Evolutionary conservation across 345 rosid genomes (phyloP), one percentile per base, ranked within the genome.

Genomic region (Rubroshorea leprosula): DNA sequence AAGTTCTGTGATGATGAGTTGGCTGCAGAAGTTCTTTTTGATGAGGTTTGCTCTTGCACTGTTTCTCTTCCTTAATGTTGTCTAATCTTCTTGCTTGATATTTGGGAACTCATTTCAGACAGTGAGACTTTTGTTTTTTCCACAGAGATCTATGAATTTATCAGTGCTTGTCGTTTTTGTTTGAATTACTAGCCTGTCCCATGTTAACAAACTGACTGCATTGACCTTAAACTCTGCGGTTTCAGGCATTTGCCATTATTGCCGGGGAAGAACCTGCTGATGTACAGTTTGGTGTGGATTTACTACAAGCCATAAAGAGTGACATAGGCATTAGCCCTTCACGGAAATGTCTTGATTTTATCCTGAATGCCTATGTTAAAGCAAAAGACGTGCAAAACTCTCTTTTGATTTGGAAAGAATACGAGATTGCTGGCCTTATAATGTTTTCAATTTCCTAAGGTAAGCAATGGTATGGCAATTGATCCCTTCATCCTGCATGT

Each of bases 331-430:
- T 85, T 54, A 57, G 54, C 49, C 96, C 91, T 45, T 74, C 97
- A 23, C 72, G 96, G 60, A 89, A 76, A 64, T 62, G 86, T 65
- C 83, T 89, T 0, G 99, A 93, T 65, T 85, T 85, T 80, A 89
- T 93, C 54, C 83, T 92, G 16, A 60, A 67, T 55, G 81, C 87
- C 35, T 93, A 96, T 60, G 73, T 64, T 16, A 77, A 65, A 38
- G 86, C 90, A 25, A 83, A 73, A 59, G 87, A 87, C 68, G 57
- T 77, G 54, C 12, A 55, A 6, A 75, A 44, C 20, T 64, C 86
- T 45, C 74, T 41, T 57, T 12, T 76, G 19, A 81, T 93, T 35
- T 93, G 96, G 96, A 77, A 74, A 58, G 89, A 87, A 72, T 89
- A 86, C 58, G 60, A 80, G 55, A 68, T 63, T 23, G 81, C 84